Evolutionary conservation across 129 eudicot species (phyloP).

Genomic region (Apium graveolens): DNA sequence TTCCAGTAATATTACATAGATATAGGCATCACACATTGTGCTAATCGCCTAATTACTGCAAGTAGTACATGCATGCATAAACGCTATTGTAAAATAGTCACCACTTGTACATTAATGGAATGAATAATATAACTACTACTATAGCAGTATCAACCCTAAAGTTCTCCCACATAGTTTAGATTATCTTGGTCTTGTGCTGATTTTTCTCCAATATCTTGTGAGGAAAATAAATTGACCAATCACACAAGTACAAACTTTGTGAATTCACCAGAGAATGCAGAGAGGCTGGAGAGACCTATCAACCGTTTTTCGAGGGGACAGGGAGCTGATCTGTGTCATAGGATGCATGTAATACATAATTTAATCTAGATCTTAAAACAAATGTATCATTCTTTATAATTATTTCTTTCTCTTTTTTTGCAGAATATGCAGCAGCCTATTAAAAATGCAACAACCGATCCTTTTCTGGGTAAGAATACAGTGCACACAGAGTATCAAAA

Average conservation of each 20-base stretch:
- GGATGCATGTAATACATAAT: conserved; percentile 26
- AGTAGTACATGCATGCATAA: background rate
- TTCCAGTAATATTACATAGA: background rate
- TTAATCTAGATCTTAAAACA: background rate
- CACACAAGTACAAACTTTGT: conserved; percentile 25
- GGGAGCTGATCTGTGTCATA: conserved; percentile 44
- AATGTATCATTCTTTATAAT: background rate
- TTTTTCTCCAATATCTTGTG: conserved; percentile 9
- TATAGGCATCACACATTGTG: background rate
- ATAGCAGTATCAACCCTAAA: background rate
- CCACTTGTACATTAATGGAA: background rate
- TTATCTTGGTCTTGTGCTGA: conserved; percentile 1
- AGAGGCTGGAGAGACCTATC: conserved; percentile 34
- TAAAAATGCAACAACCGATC: conserved; percentile 27
- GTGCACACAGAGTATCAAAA: conserved; percentile 42
- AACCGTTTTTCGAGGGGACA: conserved; percentile 30
- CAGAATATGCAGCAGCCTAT: conserved; percentile 42
- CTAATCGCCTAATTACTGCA: background rate
- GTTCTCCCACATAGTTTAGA: background rate
- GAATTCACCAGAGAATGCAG: conserved; percentile 40
- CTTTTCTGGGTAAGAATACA: conserved; percentile 37
- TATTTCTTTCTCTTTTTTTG: conserved; percentile 9
- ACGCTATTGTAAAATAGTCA: background rate
- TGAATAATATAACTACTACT: background rate
- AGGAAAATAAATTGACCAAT: conserved; percentile 43